A percentile compares a stretch with the other conserved stretches of the same genome.
Conservation (phyloP, 352 stramenopile species). For the Phytophthora podocarpi region DNA sequence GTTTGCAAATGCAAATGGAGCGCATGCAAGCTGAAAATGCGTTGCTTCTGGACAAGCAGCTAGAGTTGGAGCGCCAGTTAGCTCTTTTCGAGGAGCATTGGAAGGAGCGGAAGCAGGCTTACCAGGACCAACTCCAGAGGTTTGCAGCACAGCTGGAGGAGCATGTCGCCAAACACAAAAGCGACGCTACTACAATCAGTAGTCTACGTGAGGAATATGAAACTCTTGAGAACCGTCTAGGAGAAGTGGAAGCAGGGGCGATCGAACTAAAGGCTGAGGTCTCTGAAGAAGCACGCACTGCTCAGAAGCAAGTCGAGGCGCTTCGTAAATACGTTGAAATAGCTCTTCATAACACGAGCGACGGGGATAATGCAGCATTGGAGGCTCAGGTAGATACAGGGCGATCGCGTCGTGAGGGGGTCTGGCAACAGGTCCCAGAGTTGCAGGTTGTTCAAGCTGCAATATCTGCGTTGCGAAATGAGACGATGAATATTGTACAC, state of each 20-base stretch:
- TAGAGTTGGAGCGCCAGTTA: conserved; percentile 42
- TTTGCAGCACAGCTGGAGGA: conserved; percentile 41
- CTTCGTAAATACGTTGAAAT: conserved; percentile 56
- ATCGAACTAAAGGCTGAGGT: conserved; percentile 34
- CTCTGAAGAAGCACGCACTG: conserved; percentile 27
- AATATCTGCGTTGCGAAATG: conserved; percentile 48
- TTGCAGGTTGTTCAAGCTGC: conserved; percentile 59
- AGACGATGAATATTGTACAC: conserved; percentile 54
- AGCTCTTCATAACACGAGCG: conserved; percentile 23
- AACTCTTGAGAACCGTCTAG: conserved; percentile 32
- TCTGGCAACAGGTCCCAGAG: conserved; percentile 33
- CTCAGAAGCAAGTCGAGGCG: conserved; percentile 50
- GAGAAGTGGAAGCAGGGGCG: conserved; percentile 17
- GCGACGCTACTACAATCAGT: conserved; percentile 44
- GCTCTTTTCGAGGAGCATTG: conserved; percentile 47
- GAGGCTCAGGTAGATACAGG: background rate
- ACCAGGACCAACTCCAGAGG: conserved; percentile 49
- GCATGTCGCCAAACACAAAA: conserved; percentile 37
- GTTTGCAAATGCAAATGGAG: conserved; percentile 45
- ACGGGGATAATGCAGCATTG: conserved; percentile 4
- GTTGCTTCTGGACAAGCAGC: conserved; percentile 40
- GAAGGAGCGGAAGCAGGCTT: conserved; percentile 48
- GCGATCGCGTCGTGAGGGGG: conserved; percentile 9
- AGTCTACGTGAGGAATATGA: conserved; percentile 45
- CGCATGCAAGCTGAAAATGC: conserved; percentile 34